Evolutionary conservation across 495 filamentous ascomycete genomes (phyloP).

Genomic region (Chlorociboria aeruginascens): DNA sequence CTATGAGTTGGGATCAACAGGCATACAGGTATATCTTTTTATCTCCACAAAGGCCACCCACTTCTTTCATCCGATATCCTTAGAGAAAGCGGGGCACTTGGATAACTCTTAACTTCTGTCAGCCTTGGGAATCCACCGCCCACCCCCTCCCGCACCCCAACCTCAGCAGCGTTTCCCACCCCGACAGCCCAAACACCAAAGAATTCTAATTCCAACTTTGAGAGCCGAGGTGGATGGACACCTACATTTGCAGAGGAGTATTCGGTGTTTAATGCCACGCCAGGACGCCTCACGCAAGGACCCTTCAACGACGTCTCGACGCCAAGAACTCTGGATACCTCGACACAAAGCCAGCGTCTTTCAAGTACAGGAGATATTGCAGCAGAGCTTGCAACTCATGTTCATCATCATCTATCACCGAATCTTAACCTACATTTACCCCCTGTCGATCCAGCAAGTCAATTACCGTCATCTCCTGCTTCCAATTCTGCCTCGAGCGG

Average conservation of each 20-base stretch:
- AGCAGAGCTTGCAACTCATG: constrained; percentile 41
- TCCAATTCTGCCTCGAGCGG: constrained; percentile 30
- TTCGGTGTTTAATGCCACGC: constrained; percentile 43
- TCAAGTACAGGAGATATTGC: constrained; percentile 20
- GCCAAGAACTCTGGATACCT: constrained; percentile 2
- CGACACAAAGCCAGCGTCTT: constrained; percentile 2
- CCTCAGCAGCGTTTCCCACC: constrained; percentile 47
- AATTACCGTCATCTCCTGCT: constrained; percentile 42
- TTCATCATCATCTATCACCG: constrained; percentile 45
- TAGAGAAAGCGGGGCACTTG: too few relatives aligned
- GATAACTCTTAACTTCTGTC: background rate
- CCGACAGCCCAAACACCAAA: constrained; percentile 58
- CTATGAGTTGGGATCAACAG: constrained; percentile 69
- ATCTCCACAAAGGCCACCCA: background rate
- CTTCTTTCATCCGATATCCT: too few relatives aligned
- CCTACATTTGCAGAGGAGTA: constrained; percentile 46
- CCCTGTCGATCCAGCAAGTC: constrained; percentile 43
- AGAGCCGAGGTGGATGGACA: constrained; percentile 38
- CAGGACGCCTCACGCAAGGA: constrained; percentile 34
- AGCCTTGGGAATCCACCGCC: constrained; percentile 75
- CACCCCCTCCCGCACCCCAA: constrained; percentile 66
- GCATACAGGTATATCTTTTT: constrained; percentile 51
- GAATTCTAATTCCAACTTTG: constrained; percentile 30
- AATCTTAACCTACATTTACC: constrained; percentile 38
- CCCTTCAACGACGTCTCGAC: constrained; percentile 21